Conservation (phyloP, 1,284 basidiomycete genomes). For the Meira nashicola region DNA sequence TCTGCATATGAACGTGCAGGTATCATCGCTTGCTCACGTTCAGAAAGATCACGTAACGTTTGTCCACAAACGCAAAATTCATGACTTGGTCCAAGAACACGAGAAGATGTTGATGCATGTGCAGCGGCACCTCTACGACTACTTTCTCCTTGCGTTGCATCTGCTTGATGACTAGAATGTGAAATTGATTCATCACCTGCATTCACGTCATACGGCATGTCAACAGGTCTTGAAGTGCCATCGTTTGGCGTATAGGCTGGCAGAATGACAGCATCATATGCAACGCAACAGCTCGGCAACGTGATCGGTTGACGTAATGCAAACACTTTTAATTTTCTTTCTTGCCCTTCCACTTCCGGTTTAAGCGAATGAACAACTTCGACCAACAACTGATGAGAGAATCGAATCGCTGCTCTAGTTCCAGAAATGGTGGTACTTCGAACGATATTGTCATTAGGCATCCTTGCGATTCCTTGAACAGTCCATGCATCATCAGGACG, state of each 20-base stretch:
- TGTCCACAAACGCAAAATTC: conserved; percentile 52
- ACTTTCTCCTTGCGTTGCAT: background rate
- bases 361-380: conserved; percentile 47
- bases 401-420: conserved; percentile 38
- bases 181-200: background rate
- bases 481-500: conserved; percentile 43
- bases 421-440: conserved; percentile 44
- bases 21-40: conserved; percentile 42
- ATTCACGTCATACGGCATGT: conserved; percentile 38
- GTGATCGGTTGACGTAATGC: conserved; percentile 46
- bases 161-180: conserved; percentile 5
- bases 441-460: conserved; percentile 51
- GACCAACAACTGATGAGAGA: conserved; percentile 46
- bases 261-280: conserved; percentile 49
- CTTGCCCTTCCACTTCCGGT: conserved; percentile 16
- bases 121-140: background rate
- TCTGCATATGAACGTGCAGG: conserved; percentile 32
- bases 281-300: conserved; percentile 49
- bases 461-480: conserved; percentile 47
- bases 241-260: conserved; percentile 41
- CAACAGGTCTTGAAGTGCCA: conserved; percentile 16
- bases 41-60: conserved; percentile 41
- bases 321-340: conserved; percentile 48
- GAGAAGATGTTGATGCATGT: conserved; percentile 29
- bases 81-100: conserved; percentile 28